phyloP scores from a whole-genome alignment of 306 rosid species.

The Lupinus albus region DNA sequence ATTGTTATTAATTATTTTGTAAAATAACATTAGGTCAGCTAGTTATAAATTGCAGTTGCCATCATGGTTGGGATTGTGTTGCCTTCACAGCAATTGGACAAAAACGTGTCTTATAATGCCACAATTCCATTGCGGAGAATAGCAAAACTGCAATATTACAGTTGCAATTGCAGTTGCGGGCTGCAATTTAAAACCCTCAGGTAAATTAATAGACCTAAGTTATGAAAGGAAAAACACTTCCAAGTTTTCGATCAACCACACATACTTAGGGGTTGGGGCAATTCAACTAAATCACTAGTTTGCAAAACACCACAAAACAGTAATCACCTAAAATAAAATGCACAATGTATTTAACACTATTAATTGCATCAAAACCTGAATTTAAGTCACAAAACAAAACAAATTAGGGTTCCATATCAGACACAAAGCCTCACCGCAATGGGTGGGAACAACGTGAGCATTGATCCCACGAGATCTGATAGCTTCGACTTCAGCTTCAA shows the following conservation, averaged over 20 bases:
- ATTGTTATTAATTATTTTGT: slow-evolving; percentile 23
- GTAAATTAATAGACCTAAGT: not conserved
- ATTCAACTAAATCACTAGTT: slow-evolving; percentile 29
- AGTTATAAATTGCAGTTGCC: no score
- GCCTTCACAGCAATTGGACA: no score
- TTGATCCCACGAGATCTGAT: slow-evolving; percentile 75
- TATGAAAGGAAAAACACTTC: not conserved
- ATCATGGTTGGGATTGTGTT: no score
- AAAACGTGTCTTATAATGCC: no score
- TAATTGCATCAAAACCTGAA: slow-evolving; percentile 20
- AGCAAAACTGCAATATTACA: no score
- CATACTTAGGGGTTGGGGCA: not conserved
- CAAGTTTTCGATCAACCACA: no score
- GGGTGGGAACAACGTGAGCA: slow-evolving; percentile 82
- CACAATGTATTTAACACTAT: slow-evolving; percentile 15
- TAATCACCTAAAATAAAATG: not conserved
- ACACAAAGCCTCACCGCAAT: slow-evolving; percentile 68
- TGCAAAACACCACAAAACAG: not conserved
- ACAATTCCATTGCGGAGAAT: no score
- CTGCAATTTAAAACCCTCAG: not conserved
- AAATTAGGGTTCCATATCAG: slow-evolving; percentile 44
- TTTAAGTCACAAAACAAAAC: not conserved
- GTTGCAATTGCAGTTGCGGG: no score
- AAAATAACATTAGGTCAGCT: not conserved
- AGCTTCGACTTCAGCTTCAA: slow-evolving; percentile 74